These are phyloP conservation scores for Chrysoporthe deuterocubensis DNA, from an alignment of 2,329 filamentous ascomycete genomes.

Conservation along the genomic window DNA sequence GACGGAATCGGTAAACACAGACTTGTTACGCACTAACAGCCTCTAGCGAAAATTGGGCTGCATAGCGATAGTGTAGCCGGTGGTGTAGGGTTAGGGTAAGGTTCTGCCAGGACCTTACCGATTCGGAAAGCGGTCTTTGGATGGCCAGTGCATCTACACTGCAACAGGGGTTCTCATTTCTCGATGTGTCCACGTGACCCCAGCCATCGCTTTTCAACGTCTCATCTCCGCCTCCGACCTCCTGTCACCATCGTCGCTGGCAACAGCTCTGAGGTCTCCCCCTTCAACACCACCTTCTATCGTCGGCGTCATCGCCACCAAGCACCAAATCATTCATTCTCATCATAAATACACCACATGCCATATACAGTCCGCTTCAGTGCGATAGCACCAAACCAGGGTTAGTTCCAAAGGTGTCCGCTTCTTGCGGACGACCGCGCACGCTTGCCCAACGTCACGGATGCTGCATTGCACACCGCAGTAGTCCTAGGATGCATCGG, in stretches of 20 bases:
- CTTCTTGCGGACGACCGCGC: slow-evolving; percentile 21
- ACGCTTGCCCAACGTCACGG: slow-evolving; percentile 18
- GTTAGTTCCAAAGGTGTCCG: slow-evolving; percentile 22
- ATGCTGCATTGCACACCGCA: slow-evolving; percentile 23
- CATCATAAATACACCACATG: slow-evolving; percentile 14
- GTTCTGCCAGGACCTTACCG: too few species aligned
- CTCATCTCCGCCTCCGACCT: background rate
- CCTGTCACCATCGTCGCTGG: background rate
- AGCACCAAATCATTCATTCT: background rate
- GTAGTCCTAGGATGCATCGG: slow-evolving; percentile 3
- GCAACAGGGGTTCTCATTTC: background rate
- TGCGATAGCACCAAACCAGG: slow-evolving; percentile 4
- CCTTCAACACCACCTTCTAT: background rate
- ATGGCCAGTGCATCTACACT: background rate
- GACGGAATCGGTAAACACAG: too few species aligned
- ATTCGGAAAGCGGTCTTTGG: background rate
- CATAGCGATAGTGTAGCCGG: too few species aligned
- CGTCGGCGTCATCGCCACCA: background rate
- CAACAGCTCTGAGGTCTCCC: background rate
- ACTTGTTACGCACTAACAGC: too few species aligned
- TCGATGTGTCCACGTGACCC: background rate
- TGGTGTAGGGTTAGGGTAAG: too few species aligned
- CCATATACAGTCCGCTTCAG: slow-evolving; percentile 24
- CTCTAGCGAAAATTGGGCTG: too few species aligned
- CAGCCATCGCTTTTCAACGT: slow-evolving; percentile 3